phyloP scores from a whole-genome alignment of 192 early-diverging fungal species.

The Nowakowskiella sp. region DNA sequence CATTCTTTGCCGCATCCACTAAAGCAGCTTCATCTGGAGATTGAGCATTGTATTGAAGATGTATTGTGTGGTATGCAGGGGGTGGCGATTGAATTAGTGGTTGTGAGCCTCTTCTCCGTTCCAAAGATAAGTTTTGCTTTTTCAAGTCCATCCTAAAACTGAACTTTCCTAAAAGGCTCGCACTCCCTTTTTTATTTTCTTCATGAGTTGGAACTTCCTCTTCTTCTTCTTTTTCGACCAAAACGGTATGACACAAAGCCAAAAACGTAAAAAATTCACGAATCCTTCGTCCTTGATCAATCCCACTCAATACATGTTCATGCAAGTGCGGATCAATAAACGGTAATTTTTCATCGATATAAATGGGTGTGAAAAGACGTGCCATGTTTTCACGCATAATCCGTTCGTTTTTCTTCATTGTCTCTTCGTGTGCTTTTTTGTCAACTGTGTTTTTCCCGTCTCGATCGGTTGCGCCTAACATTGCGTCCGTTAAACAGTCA shows the following conservation, averaged over 20 bases:
- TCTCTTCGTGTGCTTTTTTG: conserved; percentile 29
- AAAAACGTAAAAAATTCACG: conserved; percentile 82
- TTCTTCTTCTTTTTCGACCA: conserved; percentile 63
- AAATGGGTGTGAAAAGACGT: conserved; percentile 58
- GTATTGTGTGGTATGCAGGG: conserved; percentile 1
- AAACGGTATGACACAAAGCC: conserved; percentile 90
- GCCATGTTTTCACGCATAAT: conserved; percentile 10
- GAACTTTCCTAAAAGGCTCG: too few species aligned
- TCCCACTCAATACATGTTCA: conserved; percentile 55
- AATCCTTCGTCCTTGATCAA: conserved; percentile 49
- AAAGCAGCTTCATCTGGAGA: conserved; percentile 80
- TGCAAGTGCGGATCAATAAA: conserved; percentile 82
- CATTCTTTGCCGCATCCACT: conserved; percentile 68
- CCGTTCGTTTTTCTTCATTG: conserved; percentile 36
- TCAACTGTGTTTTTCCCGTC: conserved; percentile 6
- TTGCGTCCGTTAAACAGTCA: conserved; percentile 24
- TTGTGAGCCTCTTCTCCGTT: too few species aligned
- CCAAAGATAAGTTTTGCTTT: too few species aligned
- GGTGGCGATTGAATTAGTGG: too few species aligned
- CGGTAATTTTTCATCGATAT: conserved; percentile 57
- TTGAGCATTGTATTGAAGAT: conserved; percentile 57
- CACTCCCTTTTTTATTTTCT: too few species aligned
- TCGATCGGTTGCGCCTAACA: conserved; percentile 15
- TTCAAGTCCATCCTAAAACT: too few species aligned
- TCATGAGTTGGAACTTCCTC: too few species aligned